Evolutionary conservation across 441 rosid genomes (phyloP), one percentile per base, ranked within the genome.

Genomic region (Adansonia gregorii): DNA sequence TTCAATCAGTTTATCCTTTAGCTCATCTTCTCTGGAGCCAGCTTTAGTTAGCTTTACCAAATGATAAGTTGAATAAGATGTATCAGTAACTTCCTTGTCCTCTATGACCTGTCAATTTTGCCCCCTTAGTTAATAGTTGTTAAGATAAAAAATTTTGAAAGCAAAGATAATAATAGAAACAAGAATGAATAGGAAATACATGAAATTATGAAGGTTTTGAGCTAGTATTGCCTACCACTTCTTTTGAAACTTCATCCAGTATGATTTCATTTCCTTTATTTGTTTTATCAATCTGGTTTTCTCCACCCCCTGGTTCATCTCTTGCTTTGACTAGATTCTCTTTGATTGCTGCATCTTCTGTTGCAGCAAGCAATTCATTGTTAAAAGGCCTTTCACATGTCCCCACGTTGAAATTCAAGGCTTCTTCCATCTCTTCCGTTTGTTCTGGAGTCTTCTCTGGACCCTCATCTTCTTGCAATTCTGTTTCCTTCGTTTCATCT

Each of bases 21-120:
- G 79, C 69, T 81, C 77, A 49, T 75, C 59, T 67, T 80, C 87
- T 67, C 73, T 60, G 41, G 51, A 27, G 19, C 79, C 78, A 74
- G 78, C 85, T 41, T 77, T 79, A 48, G 70, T 66, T 39, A 39
- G 66, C 51, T 76, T 85, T 85, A 83, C 84, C 0, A 12, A 4
- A 20, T 72, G 63, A 73, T 67, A 59, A 73, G 27, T 52, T 17
- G 73, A 41, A 6, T 43, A 80, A 78, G 41, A 58, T 58, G 76
- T 78, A 56, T 83, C 78, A 15, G 45, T 54, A 3, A 15, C 75
- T 20, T 82, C 76, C 66, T 76, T 81, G 67, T 79, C 83, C 78
- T 80, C 81, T 45, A 54, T 74, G 51, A 74, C 60, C 89, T 89
- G 86, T 77, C 78, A 31, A 56, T 41, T 80, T 70, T 22, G 46